These are phyloP conservation scores for Solanum sitiens DNA, from an alignment of 257 asterid genomes.

Conservation along the genomic window DNA sequence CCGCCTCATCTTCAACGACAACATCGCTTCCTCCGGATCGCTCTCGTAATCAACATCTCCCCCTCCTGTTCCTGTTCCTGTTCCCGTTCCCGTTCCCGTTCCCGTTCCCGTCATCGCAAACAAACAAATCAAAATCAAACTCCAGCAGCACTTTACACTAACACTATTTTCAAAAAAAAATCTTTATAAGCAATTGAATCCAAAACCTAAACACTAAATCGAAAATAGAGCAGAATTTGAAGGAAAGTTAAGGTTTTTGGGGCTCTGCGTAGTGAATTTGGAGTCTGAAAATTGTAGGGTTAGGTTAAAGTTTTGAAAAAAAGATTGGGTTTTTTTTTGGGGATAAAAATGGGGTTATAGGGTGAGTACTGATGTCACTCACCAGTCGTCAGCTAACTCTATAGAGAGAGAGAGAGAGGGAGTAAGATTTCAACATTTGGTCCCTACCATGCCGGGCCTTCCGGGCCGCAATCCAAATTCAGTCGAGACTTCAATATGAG, in stretches of 20 bases:
- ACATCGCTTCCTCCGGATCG: constrained; percentile 92
- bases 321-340: neutral
- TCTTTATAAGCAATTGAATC: neutral
- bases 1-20: constrained; percentile 79
- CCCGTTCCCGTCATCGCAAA: constrained; percentile 18
- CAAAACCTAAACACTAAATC: neutral
- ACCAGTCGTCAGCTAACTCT: neutral
- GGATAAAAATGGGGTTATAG: neutral
- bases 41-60: constrained; percentile 81
- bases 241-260: neutral
- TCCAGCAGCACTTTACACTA: neutral
- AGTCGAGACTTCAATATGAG: rapidly evolving
- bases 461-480: rapidly evolving
- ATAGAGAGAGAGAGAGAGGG: neutral
- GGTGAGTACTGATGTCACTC: neutral
- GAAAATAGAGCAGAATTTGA: neutral
- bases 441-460: too few relatives aligned
- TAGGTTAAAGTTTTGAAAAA: neutral
- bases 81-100: constrained; percentile 12
- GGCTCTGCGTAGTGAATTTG: neutral
- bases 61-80: constrained; percentile 8
- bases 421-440: neutral
- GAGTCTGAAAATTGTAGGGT: neutral
- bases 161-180: neutral
- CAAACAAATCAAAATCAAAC: neutral